These are phyloP conservation scores for Trebouxia sp. DNA, from an alignment of 139 green algal genomes.

Conservation along the genomic window DNA sequence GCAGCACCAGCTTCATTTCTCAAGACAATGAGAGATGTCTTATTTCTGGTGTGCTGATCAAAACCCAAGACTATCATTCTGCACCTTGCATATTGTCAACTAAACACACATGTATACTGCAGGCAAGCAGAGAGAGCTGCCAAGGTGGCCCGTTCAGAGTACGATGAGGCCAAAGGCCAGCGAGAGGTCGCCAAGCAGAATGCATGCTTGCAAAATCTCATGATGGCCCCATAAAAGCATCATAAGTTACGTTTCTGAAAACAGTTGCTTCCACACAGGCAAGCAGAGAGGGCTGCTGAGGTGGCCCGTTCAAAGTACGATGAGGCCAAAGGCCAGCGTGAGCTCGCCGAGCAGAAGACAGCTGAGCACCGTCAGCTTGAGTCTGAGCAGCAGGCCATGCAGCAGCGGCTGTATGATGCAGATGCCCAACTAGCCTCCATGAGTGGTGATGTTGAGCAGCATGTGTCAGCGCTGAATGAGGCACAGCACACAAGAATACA, in stretches of 20 bases:
- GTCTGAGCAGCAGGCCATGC: not conserved
- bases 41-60: too few species aligned
- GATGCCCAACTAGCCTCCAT: not conserved
- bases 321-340: conserved; percentile 18
- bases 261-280: too few species aligned
- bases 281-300: conserved; percentile 14
- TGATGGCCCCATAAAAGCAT: too few species aligned
- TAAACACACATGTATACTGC: too few species aligned
- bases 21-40: too few species aligned
- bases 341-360: conserved; percentile 18
- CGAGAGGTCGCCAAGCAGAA: conserved; percentile 16
- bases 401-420: conserved; percentile 16
- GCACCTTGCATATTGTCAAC: too few species aligned
- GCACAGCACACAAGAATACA: not conserved
- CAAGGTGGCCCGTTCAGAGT: not conserved
- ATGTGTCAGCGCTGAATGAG: not conserved
- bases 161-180: conserved; percentile 22
- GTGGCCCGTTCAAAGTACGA: conserved; percentile 4
- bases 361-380: not conserved
- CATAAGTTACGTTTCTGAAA: too few species aligned
- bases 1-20: too few species aligned
- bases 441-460: conserved; percentile 4
- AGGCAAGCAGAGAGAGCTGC: conserved; percentile 21
- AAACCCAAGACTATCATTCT: too few species aligned
- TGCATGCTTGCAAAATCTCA: too few species aligned